Base-by-base conservation (phyloP, 345 rosid species). In the Eucalyptus marginata region DNA sequence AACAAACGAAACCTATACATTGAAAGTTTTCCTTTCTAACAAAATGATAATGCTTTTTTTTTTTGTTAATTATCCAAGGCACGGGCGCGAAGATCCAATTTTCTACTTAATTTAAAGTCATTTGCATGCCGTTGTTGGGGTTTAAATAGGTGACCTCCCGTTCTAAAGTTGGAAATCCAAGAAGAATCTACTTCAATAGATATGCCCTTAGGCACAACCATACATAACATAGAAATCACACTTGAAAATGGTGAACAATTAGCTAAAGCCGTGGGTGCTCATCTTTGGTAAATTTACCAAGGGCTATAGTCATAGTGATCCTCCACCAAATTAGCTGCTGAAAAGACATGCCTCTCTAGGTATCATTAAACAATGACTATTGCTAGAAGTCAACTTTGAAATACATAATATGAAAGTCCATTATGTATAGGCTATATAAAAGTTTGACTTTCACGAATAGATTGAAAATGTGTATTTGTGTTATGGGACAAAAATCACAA, bases 41-140 rank as follows among this genome's bases (percentile, higher is more conserved):
- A 36, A 36, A 76, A 5, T 11, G 7, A 36, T 20, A 20, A 20
- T 76, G 47, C 8, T 20, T 36, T 76, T 40, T 71, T 18, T 66
- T 4, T 56, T 40, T 18, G 8, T 76, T 76, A 76, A 76, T 76
- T 40, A 40, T 76, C 27, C 14, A 40, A 76, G 27, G 27, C 83
- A 76, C 0, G 2, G 15, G 27, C 18, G 29, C 3, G 0, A 20
- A 76, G 27, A 36, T 7, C 15, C 3, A 0, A 11, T 76, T 36
- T 76, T 76, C 46, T 2, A 20, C 83, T 76, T 76, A 22, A 76
- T 76, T 36, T 13, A 36, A 43, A 76, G 47, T 11, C 47, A 24
- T 40, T 40, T 6, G 29, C 25, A 76, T 7, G 14, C 2, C 5
- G 1, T 40, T 76, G 8, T 7, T 76, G 5, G 4, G 25, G 25